Conservation (phyloP, 2,329 filamentous ascomycete genomes). For the Helotiales sp. region DNA sequence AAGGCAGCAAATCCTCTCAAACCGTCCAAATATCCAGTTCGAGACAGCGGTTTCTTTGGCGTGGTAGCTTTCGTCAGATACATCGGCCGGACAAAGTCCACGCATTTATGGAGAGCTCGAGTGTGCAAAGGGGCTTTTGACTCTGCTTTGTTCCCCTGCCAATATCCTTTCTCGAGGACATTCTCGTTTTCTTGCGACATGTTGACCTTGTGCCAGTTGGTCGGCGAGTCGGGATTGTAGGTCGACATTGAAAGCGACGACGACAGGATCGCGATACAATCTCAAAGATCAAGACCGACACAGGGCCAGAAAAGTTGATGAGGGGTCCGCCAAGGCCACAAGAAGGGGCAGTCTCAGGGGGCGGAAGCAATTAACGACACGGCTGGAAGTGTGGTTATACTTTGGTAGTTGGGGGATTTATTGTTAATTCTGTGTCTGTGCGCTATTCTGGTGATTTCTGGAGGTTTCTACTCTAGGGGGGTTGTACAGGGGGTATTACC, state of each 20-base stretch:
- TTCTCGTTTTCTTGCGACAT: slow-evolving; percentile 3
- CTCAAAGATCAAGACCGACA: neutral
- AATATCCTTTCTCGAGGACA: slow-evolving; percentile 5
- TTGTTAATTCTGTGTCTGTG: no score
- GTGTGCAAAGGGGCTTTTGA: neutral
- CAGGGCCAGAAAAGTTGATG: neutral
- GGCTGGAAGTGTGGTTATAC: neutral
- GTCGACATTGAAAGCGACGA: slow-evolving; percentile 2
- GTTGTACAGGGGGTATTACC: no score
- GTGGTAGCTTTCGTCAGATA: slow-evolving; percentile 7
- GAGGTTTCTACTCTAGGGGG: no score
- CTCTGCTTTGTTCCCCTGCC: neutral
- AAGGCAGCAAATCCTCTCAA: slow-evolving; percentile 54
- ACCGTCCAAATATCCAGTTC: slow-evolving; percentile 54
- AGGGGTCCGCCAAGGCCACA: slow-evolving; percentile 1
- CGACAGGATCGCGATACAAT: neutral
- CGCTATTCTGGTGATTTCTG: no score
- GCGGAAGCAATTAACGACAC: neutral
- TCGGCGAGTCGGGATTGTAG: slow-evolving; percentile 4
- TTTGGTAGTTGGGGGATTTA: no score
- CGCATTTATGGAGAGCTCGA: neutral
- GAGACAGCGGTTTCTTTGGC: slow-evolving; percentile 14
- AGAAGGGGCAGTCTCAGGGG: neutral
- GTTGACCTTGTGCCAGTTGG: slow-evolving; percentile 10
- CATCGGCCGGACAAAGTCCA: slow-evolving; percentile 6